Base-by-base conservation (phyloP, 257 asterid species). In the Salvia miltiorrhiza region DNA sequence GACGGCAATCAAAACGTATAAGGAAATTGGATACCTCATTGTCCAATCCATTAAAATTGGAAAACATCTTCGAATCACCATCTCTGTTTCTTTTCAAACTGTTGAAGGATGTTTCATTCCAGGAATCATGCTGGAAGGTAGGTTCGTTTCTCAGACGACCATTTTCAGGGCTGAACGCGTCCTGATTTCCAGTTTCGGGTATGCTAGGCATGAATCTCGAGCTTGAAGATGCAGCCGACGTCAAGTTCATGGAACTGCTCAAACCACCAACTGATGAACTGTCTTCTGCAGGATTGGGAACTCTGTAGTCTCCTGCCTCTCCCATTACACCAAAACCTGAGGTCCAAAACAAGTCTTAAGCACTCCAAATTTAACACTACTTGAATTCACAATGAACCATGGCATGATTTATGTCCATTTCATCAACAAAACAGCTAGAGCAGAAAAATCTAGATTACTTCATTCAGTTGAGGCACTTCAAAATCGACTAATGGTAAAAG, bases 141-240 rank as follows among this genome's bases (percentile, higher is more conserved):
- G 81, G 37, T 76, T 62, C 74, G 39, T 76, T 77, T 62, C 83
- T 74, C 56, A 70, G 21, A 17, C 55, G 81, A 14, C 53, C 63
- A 30, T 81, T 81, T 33, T 74, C 84, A 19, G 70, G 58, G 83
- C 65, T 74, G 71, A 1, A 24, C 37, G 68, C 37, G 55, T 48
- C 71, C 47, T 77, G 84, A 32, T 71, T 83, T 40, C 70, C 83
- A 60, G 78, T 76, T 77, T 90, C 97, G 12, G 97, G 93, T 77
- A 93, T 93, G 78, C 81, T 86, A 41, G 97, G 95, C 98, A 92
- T 85, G 87, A 82, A 86, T 63, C 84, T 79, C 17, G 90, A 71
- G 83, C 70, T 76, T 21, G 86, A 74, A 21, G 90, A 75, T n/a
- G 82, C 77, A 32, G 63, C 76, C 21, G 92, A 83, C 12, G 86